Base-by-base conservation (phyloP, 2,329 filamentous ascomycete species). In the Ophiosphaerella narmari region DNA sequence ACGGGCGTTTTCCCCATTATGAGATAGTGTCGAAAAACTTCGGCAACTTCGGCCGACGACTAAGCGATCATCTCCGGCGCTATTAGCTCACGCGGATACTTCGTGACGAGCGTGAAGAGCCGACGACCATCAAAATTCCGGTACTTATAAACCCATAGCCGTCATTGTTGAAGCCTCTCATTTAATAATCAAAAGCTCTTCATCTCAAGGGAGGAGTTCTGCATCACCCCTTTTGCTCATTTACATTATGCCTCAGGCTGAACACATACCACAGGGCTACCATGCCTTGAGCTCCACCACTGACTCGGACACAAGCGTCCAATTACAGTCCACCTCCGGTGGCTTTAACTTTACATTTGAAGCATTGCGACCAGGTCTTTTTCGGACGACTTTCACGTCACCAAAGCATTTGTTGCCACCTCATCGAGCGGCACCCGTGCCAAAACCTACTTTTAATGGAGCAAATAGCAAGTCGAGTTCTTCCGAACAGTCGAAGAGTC, bases 331-430 rank as follows among this genome's bases (percentile, higher is more conserved):
- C 5, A 72, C 75, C 32, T 63, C 67, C 7, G 70, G 77, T 2
- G 71, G 66, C 23, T 76, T 84, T 51, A 70, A 78, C 13, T 90
- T 89, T 65, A 77, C 77, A 0, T 88, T 90, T 54, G 83, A 89
- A 64, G 78, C 82, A 0, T 60, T 90, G 26, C 78, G 81, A 13
- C 75, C 80, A 16, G 86, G 86, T 43, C 74, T 89, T 13, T 90
- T 89, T 71, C 78, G 86, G 36, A 87, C 86, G 1, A 86, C 84
- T 0, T 89, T 89, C 64, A 80, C 81, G 1, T 86, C 86, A 0
- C 63, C 77, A 12, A 77, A 78, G 2, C 86, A 89, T 61, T 83
- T 83, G 6, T 66, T 88, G 2, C 85, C 87, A 24, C 86, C 86
- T 1, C 83, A 84, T 60, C 86, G 86, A 7, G 87, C 84, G 46